Percentiles rank a stretch among this genome's conserved stretches.
These are phyloP conservation scores for Mortierella sp. DNA, from an alignment of 371 early-diverging fungal species.

Conservation along the genomic window DNA sequence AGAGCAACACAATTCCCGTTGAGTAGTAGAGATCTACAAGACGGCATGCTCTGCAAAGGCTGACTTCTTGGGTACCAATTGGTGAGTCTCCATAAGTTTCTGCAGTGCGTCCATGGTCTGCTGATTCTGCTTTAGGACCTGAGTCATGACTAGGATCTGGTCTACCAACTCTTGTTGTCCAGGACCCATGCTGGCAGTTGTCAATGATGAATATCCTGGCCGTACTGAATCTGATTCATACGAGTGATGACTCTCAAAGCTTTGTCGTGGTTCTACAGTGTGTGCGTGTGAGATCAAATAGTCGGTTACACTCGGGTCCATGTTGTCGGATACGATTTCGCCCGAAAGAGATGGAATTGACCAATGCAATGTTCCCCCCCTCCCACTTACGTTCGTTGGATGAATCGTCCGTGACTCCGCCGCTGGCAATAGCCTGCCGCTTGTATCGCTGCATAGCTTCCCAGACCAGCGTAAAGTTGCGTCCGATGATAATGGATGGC, in stretches of 20 bases:
- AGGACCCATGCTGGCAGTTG: slow-evolving; percentile 12
- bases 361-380: no score
- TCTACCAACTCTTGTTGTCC: slow-evolving; percentile 56
- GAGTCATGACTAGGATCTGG: slow-evolving; percentile 60
- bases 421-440: slow-evolving; percentile 38
- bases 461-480: slow-evolving; percentile 90
- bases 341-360: no score
- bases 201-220: slow-evolving; percentile 32
- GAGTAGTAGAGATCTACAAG: no score
- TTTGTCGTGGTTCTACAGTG: slow-evolving; percentile 29
- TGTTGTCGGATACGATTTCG: no score
- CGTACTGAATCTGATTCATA: slow-evolving; percentile 18
- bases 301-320: no score
- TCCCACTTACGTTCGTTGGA: slow-evolving; percentile 31
- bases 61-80: slow-evolving; percentile 47
- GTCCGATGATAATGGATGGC: slow-evolving; percentile 87
- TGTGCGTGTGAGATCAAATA: no score
- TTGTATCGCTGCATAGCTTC: slow-evolving; percentile 72
- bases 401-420: slow-evolving; percentile 9
- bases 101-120: slow-evolving; percentile 63
- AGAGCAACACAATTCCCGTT: no score
- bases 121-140: slow-evolving; percentile 64
- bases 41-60: slow-evolving; percentile 34
- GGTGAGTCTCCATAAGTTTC: slow-evolving; percentile 57
- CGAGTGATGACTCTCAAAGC: slow-evolving; percentile 45